Evolutionary conservation across 2,329 filamentous ascomycete species (phyloP), one percentile per base, ranked within the genome.

Genomic region (Fusarium mundagurra): DNA sequence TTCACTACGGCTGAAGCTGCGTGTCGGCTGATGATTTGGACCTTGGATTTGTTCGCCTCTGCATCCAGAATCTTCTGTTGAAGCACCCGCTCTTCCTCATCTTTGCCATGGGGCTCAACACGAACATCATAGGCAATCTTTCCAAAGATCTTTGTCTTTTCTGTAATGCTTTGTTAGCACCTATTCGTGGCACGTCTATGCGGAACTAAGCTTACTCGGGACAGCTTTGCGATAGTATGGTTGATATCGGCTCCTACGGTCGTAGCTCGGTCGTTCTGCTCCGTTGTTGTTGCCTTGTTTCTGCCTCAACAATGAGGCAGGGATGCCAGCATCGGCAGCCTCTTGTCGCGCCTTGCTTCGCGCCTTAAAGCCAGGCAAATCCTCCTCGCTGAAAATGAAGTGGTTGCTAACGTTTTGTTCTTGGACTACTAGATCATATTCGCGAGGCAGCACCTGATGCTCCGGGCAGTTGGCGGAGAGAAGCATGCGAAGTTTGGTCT

Each of bases 381-480:
- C 94, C 81, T 97, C 95, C 83, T 99, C 96, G 45, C 93, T 95
- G 80, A 99, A 99, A 64, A 98, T 87, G 81, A 93, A 97, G 27
- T 95, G 96, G 83, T 98, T 98, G 78, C 90, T 90, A 39, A 96
- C 90, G n/a, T 89, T 81, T 62, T 82, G 79, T 57, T 87, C 86
- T 63, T 84, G 91, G 53, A 94, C 87, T 53, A 94, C 91, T 66
- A 98, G 85, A 75, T 94, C 90, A 83, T 98, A 99, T 79, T 97
- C 94, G 79, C 94, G 94, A 17, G 95, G 95, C n/a, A 98, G 87
- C 10, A 88, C 85, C 76, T 92, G 88, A 80, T 97, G 94, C 72
- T 91, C 87, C 13, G 89, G 86, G 58, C 92, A 86, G 59, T 91
- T 87, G 29, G 87, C 87, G 77, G 88, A 86, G 48, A 98, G 87